A percentile compares a stretch with the other conserved stretches of the same genome.
Conservation (phyloP, 305 asterid species). For the Striga hermonthica region DNA sequence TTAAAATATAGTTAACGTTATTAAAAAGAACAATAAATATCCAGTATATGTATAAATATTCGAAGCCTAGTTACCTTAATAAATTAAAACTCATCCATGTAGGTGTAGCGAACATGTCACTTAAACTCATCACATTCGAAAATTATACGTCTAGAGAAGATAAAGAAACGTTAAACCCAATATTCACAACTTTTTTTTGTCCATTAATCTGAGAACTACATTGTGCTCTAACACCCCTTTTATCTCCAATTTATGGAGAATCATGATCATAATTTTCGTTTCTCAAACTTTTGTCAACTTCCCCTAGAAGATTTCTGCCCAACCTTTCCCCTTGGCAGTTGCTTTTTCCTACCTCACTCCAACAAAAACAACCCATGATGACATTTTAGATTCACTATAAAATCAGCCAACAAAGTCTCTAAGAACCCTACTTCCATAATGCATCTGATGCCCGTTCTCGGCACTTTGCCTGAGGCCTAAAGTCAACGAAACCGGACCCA, state of each 20-base stretch:
- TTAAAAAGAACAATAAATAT: too few relatives aligned
- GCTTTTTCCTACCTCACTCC: constrained; percentile 34
- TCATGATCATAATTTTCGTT: background rate
- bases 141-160: too few relatives aligned
- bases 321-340: background rate
- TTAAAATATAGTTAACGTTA: too few relatives aligned
- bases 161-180: too few relatives aligned
- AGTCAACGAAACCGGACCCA: constrained; percentile 65
- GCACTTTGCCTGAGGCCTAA: constrained; percentile 66
- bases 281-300: background rate
- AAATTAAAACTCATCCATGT: too few relatives aligned
- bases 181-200: too few relatives aligned
- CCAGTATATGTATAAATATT: too few relatives aligned
- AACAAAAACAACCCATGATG: background rate
- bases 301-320: background rate
- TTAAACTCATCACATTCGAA: too few relatives aligned
- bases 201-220: too few relatives aligned
- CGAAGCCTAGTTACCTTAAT: too few relatives aligned
- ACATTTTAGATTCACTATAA: background rate
- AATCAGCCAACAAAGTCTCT: constrained; percentile 59
- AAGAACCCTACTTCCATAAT: constrained; percentile 57
- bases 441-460: constrained; percentile 49
- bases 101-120: too few relatives aligned
- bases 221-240: background rate
- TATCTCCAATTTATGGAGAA: background rate